Percentiles rank a stretch among this genome's conserved stretches.
Evolutionary conservation across 225 moss, liverwort and hornwort genomes (phyloP).

Genomic region (Takakia lepidozioides): DNA sequence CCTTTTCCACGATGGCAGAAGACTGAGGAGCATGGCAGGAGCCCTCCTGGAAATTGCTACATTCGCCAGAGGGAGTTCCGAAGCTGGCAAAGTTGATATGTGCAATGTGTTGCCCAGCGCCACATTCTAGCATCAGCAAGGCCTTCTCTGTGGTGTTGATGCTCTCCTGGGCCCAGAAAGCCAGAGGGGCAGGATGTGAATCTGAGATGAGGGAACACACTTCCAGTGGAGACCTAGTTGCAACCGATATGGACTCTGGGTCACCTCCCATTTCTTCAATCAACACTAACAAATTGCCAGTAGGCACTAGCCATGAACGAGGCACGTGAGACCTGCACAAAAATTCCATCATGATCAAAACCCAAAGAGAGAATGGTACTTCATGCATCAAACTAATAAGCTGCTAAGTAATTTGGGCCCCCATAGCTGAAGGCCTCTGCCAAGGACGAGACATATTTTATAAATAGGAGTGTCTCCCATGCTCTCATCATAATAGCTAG

Average conservation of each 20-base stretch:
- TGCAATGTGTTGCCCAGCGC: constrained; percentile 55
- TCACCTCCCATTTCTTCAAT: constrained; percentile 83
- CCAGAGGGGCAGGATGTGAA: constrained; percentile 29
- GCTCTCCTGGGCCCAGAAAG: constrained; percentile 26
- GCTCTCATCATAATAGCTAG: no score
- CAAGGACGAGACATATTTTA: neutral
- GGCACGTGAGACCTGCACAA: constrained; percentile 75
- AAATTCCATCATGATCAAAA: neutral
- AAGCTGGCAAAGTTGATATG: constrained; percentile 59
- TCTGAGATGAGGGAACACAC: constrained; percentile 57
- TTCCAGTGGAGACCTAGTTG: constrained; percentile 23
- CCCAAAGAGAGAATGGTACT: no score
- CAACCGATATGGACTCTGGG: constrained; percentile 44
- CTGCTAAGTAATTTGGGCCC: neutral
- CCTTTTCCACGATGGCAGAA: constrained; percentile 17
- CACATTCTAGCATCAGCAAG: constrained; percentile 51
- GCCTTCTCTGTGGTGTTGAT: constrained; percentile 12
- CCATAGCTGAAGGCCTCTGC: no score
- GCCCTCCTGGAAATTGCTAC: constrained; percentile 41
- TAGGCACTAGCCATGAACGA: constrained; percentile 68
- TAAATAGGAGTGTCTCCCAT: neutral
- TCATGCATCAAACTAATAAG: no score
- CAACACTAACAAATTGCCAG: constrained; percentile 61
- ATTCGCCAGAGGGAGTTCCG: constrained; percentile 55
- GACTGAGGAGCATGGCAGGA: constrained; percentile 56